Percentiles rank a stretch among this genome's conserved stretches.
These are phyloP conservation scores for Epichloe amarillans DNA, from an alignment of 2,329 filamentous ascomycete species.

Conservation along the genomic window DNA sequence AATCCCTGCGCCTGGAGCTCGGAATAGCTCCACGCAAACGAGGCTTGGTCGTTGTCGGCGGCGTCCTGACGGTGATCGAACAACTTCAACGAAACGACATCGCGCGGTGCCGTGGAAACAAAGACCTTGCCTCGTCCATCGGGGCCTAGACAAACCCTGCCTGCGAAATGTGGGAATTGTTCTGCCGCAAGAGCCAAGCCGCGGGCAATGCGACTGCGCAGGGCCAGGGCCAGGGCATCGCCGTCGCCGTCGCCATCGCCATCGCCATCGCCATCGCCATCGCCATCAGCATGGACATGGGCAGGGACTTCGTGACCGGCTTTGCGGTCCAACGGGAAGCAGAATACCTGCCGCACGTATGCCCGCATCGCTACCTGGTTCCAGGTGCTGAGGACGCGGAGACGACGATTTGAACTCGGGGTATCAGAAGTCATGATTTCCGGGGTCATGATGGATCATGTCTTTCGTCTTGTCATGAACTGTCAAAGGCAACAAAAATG, in stretches of 20 bases:
- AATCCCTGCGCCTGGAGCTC: slow-evolving; percentile 16
- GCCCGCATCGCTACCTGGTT: slow-evolving; percentile 9
- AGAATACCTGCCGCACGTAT: slow-evolving; percentile 10
- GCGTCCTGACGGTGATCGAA: slow-evolving; percentile 3
- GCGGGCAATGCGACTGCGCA: slow-evolving; percentile 1
- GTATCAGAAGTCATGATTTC: neutral
- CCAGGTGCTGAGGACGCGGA: slow-evolving; percentile 6
- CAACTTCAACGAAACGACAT: slow-evolving; percentile 12
- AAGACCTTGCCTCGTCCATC: slow-evolving; percentile 8
- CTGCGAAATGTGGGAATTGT: slow-evolving; percentile 16
- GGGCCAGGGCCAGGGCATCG: neutral
- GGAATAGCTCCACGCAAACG: slow-evolving; percentile 14
- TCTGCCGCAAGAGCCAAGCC: slow-evolving; percentile 7
- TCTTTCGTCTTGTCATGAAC: neutral
- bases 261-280: slow-evolving; percentile 1
- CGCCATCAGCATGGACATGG: neutral
- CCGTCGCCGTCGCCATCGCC: neutral
- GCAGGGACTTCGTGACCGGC: neutral
- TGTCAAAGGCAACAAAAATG: too few species aligned
- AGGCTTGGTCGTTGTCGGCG: neutral
- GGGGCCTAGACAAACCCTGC: slow-evolving; percentile 12
- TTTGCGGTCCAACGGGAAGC: slow-evolving; percentile 5
- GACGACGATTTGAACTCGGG: neutral
- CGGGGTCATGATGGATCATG: neutral
- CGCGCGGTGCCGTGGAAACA: slow-evolving; percentile 8